phyloP scores from a whole-genome alignment of 768 basidiomycete genomes.

The Ramaria rubella region DNA sequence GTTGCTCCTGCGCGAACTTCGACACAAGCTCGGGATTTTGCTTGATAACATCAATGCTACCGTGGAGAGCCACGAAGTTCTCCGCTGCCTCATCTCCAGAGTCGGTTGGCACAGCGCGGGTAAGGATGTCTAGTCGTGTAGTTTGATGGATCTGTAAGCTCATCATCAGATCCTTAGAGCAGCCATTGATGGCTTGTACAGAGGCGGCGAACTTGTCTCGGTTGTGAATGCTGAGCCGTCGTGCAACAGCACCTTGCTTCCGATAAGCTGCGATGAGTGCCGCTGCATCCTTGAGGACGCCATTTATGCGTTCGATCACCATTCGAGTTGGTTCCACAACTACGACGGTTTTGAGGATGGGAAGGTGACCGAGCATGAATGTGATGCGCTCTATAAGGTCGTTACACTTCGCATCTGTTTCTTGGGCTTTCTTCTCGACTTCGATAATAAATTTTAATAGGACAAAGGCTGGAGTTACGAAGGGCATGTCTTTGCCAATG shows the following conservation, averaged over 20 bases:
- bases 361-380: constrained; percentile 37
- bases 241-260: constrained; percentile 30
- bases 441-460: constrained; percentile 36
- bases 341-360: constrained; percentile 28
- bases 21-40: constrained; percentile 31
- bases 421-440: constrained; percentile 31
- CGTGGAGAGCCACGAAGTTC: constrained; percentile 31
- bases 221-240: constrained; percentile 34
- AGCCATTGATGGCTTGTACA: constrained; percentile 27
- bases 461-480: constrained; percentile 34
- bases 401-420: constrained; percentile 35
- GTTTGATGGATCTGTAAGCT: constrained; percentile 39
- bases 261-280: constrained; percentile 35
- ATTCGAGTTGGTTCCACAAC: constrained; percentile 29
- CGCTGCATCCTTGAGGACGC: constrained; percentile 32
- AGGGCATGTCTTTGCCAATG: constrained; percentile 31
- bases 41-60: constrained; percentile 31
- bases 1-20: constrained; percentile 32
- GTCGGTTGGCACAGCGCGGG: constrained; percentile 33
- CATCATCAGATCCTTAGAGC: constrained; percentile 33
- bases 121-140: constrained; percentile 31
- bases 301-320: constrained; percentile 35
- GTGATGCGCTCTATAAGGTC: constrained; percentile 37
- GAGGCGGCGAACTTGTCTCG: constrained; percentile 31
- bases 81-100: constrained; percentile 31